Evolutionary conservation across 2,329 filamentous ascomycete genomes (phyloP).

Genomic region (Mycogone perniciosa): DNA sequence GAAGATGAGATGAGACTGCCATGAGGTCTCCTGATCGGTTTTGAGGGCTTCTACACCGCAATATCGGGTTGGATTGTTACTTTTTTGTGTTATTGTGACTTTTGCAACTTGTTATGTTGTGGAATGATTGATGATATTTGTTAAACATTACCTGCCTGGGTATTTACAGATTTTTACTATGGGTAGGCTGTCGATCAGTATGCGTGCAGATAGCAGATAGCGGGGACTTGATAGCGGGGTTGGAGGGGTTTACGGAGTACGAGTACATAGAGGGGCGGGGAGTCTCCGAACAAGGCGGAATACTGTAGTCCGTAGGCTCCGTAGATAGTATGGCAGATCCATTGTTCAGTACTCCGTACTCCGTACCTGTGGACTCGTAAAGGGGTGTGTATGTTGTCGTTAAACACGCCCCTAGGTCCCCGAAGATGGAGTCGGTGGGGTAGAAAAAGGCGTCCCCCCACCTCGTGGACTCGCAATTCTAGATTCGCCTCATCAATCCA

Average conservation of each 20-base stretch:
- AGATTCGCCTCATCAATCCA: neutral
- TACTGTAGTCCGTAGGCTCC: no score
- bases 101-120: neutral
- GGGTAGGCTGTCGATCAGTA: no score
- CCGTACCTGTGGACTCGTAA: neutral
- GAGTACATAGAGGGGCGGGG: no score
- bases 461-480: neutral
- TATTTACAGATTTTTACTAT: neutral
- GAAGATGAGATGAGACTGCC: no score
- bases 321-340: no score
- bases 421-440: neutral
- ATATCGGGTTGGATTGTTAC: conserved; percentile 3
- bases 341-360: neutral
- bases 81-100: neutral
- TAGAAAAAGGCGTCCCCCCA: neutral
- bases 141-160: neutral
- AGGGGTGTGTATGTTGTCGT: neutral
- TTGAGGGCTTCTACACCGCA: neutral
- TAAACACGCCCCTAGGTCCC: conserved; percentile 12
- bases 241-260: neutral
- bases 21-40: no score
- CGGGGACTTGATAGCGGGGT: conserved; percentile 3
- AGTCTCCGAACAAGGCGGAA: no score
- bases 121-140: neutral
- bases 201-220: neutral